Evolutionary conservation across 2,329 filamentous ascomycete genomes (phyloP).

Genomic region (Tolypocladium endophyticum): DNA sequence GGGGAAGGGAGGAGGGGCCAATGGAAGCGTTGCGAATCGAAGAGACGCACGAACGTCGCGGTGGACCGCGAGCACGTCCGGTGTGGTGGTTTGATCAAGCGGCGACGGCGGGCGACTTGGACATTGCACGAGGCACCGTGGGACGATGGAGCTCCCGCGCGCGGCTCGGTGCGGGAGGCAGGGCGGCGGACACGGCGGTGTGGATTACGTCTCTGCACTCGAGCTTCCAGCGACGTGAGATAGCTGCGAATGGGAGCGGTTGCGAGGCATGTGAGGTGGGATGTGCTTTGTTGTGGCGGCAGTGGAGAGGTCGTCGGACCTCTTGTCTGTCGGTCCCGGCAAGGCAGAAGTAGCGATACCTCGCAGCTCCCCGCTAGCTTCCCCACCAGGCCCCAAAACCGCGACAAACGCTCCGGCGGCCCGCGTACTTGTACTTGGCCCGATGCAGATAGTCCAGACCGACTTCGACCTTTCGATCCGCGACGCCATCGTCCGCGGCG

Average conservation of each 20-base stretch:
- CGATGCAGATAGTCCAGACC: not conserved
- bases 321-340: not conserved
- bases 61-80: not conserved
- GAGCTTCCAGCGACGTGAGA: not conserved
- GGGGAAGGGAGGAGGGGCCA: not conserved
- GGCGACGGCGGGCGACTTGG: not conserved
- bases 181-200: not conserved
- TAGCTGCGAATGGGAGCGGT: not conserved
- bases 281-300: not conserved
- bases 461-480: not conserved
- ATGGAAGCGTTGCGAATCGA: not conserved
- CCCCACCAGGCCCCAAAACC: not conserved
- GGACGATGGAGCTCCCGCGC: not conserved
- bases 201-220: not conserved
- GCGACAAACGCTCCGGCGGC: not conserved
- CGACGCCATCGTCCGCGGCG: not conserved
- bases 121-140: not conserved
- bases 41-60: not conserved
- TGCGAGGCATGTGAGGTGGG: not conserved
- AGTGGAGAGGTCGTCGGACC: not conserved
- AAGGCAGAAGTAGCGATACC: not conserved
- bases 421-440: not conserved
- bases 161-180: not conserved
- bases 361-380: not conserved
- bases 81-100: not conserved